Evolutionary conservation across 2,329 filamentous ascomycete species (phyloP), one percentile per base, ranked within the genome.

Genomic region (Calonectria pteridis): DNA sequence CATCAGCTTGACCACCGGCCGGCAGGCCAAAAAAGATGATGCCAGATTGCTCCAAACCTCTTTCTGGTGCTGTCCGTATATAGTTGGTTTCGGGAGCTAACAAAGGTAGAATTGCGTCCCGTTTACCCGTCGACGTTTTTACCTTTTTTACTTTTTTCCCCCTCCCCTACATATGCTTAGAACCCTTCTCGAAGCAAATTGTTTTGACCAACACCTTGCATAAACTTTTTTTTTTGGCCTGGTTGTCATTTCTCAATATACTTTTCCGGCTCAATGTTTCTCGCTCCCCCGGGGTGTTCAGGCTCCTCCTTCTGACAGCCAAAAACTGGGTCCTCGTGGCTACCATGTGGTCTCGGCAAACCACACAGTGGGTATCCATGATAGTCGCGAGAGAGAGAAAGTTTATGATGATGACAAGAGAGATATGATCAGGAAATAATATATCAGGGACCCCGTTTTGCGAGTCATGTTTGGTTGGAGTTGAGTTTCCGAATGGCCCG

Each of bases 1-100:
- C 49, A 37, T n/a, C 53, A 11, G 11, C 28, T 55, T 33, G 26
- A 35, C 14, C 53, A 29, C 46, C 65, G 65, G 70, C 70, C 68
- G 70, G 70, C 70, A 72, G n/a, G n/a, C n/a, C n/a, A n/a, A n/a
- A n/a, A 72, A 7, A 40, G 31, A 23, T 37, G 55, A 2, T n/a
- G 35, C 53, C n/a, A 58, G 53, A 58, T 26, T 16, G 13, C 28
- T 53, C 4, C 35, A 6, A 35, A 35, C 37, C 33, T 37, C 31
- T 4, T 26, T 43, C 20, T 43, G 37, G 33, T 29, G 50, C 28
- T 29, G 35, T 31, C 37, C 11, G 13, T 23, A 31, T 63, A n/a
- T 49, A 66, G 33, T 16, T 55, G 51, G 58, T 49, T 37, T 14
- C 55, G 49, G 65, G 53, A 64, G 26, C 64, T 68, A 72, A 26